Conservation (phyloP, 106 monocot species). For the Platanthera zijinensis region DNA sequence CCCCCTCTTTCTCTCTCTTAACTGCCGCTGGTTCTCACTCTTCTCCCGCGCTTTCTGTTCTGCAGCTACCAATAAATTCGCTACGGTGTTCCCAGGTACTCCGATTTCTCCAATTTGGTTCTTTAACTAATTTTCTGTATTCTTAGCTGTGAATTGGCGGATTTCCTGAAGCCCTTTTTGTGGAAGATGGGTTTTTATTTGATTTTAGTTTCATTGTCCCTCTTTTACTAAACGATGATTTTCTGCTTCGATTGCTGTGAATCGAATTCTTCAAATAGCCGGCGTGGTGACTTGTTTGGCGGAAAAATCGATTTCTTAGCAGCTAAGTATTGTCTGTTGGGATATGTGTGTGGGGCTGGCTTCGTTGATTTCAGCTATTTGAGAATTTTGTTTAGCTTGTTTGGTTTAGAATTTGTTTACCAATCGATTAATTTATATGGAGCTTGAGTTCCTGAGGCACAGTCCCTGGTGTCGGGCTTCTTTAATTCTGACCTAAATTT, state of each 20-base stretch:
- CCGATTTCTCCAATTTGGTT: not conserved
- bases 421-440: not conserved
- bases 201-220: not conserved
- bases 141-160: not conserved
- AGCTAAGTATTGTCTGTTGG: not conserved
- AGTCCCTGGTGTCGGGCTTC: not conserved
- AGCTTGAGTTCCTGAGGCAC: not conserved
- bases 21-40: not conserved
- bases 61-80: not conserved
- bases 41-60: not conserved
- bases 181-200: not conserved
- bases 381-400: not conserved
- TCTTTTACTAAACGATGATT: not conserved
- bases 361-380: constrained; percentile 1
- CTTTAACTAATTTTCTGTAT: not conserved
- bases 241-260: not conserved
- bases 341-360: not conserved
- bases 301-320: not conserved
- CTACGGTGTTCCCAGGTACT: not conserved
- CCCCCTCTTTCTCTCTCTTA: not conserved
- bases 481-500: not conserved
- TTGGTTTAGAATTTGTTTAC: not conserved
- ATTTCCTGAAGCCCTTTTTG: not conserved
- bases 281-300: not conserved
- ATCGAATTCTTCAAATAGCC: not conserved